Evolutionary conservation across 106 monocot species (phyloP), one percentile per base, ranked within the genome.

Genomic region (Cymbidium sinense): DNA sequence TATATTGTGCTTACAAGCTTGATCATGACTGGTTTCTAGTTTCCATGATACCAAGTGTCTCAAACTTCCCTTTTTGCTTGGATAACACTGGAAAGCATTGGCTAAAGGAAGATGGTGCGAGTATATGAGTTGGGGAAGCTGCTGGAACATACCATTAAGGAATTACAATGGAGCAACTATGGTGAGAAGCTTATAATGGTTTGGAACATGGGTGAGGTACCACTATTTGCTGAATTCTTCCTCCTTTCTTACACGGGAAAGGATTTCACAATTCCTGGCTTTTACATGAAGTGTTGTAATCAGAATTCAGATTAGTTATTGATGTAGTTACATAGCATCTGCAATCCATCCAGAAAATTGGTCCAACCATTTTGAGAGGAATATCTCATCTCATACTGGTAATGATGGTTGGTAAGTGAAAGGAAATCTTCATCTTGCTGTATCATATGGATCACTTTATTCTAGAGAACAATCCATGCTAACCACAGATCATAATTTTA

Each of bases 181-280:
- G 62, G 86, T 34, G 81, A 84, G 64, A 92, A 86, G 82, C 77
- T 87, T 67, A 50, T 99, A 47, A 79, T 95, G 76, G 94, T 95
- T 35, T 99, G 94, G 94, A 99, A 91, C 80, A 84, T 43, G n/a
- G 87, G 86, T 44, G 81, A 74, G 34, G 27, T 39, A 29, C 86
- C 90, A 75, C 80, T 99, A 20, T 83, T 82, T 78, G 76, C 85
- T 41, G 88, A 67, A 80, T 95, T 83, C 65, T 95, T 64, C 99
- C 99, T 75, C 83, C 99, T 74, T 99, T 99, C 76, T 72, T 93
- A 35, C 86, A 90, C 77, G 83, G 87, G 28, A 86, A 82, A 83
- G 92, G 90, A 21, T 65, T 89, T 73, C 90, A 99, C 70, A 79
- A 91, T 77, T 78, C 80, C 65, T 99, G 99, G 95, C 78, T 99